Evolutionary conservation across 2,329 filamentous ascomycete genomes (phyloP).

Genomic region (Ophiocordyceps robertsii): DNA sequence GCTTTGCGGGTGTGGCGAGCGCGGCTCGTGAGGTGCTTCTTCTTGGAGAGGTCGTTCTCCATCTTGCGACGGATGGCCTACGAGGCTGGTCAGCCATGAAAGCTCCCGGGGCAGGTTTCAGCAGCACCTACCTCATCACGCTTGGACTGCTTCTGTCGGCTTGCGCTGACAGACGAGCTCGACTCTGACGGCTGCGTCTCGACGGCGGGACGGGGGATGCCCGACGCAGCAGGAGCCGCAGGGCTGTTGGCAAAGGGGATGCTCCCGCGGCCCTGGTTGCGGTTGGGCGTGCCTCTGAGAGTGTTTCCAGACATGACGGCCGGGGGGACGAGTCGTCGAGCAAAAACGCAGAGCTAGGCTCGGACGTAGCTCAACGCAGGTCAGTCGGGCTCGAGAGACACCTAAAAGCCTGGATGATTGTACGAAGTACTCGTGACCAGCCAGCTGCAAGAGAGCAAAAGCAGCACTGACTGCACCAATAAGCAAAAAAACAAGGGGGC

Average conservation of each 20-base stretch:
- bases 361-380: neutral
- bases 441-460: neutral
- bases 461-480: neutral
- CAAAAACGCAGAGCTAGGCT: neutral
- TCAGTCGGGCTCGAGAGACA: neutral
- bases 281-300: slow-evolving; percentile 56
- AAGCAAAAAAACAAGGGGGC: neutral
- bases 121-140: slow-evolving; percentile 73
- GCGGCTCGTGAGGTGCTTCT: slow-evolving; percentile 69
- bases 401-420: neutral
- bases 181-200: slow-evolving; percentile 48
- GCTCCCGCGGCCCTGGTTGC: slow-evolving; percentile 42
- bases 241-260: slow-evolving; percentile 51
- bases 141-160: slow-evolving; percentile 91
- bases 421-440: neutral
- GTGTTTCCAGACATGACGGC: slow-evolving; percentile 44
- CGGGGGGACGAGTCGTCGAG: slow-evolving; percentile 10
- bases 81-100: slow-evolving; percentile 7
- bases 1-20: slow-evolving; percentile 83
- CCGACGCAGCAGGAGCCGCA: slow-evolving; percentile 32
- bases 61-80: slow-evolving; percentile 95
- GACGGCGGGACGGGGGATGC: slow-evolving; percentile 59
- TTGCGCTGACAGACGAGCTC: slow-evolving; percentile 70
- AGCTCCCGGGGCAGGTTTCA: neutral
- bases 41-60: slow-evolving; percentile 95